Base-by-base conservation (phyloP, 1,284 basidiomycete genomes). In the Heterobasidion irregulare region DNA sequence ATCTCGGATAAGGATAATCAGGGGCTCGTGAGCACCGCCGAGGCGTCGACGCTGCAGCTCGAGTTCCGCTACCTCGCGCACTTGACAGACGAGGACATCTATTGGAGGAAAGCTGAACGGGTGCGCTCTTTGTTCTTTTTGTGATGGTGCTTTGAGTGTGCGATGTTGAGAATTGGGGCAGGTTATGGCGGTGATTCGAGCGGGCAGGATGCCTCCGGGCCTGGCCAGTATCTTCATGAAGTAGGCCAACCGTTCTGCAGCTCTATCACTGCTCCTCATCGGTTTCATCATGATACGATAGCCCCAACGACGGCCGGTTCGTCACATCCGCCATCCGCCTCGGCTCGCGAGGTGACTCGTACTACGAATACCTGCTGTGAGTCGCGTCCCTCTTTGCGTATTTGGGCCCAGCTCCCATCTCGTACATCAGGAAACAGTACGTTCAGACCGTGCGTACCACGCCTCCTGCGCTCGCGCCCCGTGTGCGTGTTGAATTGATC, bases 301-400 rank as follows among this genome's bases (percentile, higher is more conserved):
- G 89, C 53, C 76, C 85, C 0, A 65, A 81, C 16, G 77, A 73
- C 38, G 94, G 92, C 7, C 73, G 77, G 47, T 96, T 92, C 63
- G 75, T 84, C 36, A 72, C 82, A 9, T 85, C 87, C 18, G 83
- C 89, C 43, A 91, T 98, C 58, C 84, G 95, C 8, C 78, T 98
- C 13, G 95, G 95, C 8, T 95, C 93, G 15, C 80, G 95, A 34
- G 95, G 90, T 19, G 95, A 98, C 70, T 95, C 92, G 5, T 98
- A 89, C 72, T 98, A 97, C 68, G 95, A 98, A 70, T 96, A 96
- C 65, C 75, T 97, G 33, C 64, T 94, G 82, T 89, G 58, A 72
- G 85, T 67, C n/a, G 13, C 52, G 36, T 41, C 49, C 53, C 38
- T 19, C 53, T 48, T 18, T 51, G 41, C n/a, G 52, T 26, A 44